Conservation (phyloP, 2,329 filamentous ascomycete species). For the Microascus cirrosus region DNA sequence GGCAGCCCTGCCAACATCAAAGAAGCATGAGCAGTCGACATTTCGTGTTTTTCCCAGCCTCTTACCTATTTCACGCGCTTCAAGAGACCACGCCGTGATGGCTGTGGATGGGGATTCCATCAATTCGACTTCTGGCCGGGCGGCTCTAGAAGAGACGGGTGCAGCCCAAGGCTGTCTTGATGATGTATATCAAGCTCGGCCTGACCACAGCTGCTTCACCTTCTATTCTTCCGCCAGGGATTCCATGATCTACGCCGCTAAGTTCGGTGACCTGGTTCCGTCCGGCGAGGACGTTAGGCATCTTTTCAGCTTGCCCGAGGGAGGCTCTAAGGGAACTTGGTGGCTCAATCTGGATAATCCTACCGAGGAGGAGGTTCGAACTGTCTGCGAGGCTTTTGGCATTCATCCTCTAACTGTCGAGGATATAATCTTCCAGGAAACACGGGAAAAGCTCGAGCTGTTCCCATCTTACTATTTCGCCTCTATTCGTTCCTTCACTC, state of each 20-base stretch:
- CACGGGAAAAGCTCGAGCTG: conserved; percentile 94
- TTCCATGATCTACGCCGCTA: conserved; percentile 81
- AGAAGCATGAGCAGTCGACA: conserved; percentile 36
- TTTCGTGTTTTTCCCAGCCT: conserved; percentile 57
- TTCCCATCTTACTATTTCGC: conserved; percentile 98
- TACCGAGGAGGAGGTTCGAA: conserved; percentile 76
- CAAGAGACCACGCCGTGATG: no score
- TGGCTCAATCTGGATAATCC: conserved; percentile 94
- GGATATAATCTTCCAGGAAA: conserved; percentile 90
- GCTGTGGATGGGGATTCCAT: no score
- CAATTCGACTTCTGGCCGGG: no score
- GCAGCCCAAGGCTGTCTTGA: conserved; percentile 21
- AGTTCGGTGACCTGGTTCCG: conserved; percentile 77
- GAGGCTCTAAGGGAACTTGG: conserved; percentile 72
- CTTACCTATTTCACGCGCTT: no score
- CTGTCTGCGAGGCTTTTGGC: conserved; percentile 86
- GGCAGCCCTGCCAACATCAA: conserved; percentile 64
- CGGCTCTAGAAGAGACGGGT: conserved; percentile 41
- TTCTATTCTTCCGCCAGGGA: conserved; percentile 96
- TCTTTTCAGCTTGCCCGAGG: conserved; percentile 63
- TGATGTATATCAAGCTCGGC: conserved; percentile 13
- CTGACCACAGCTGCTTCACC: conserved; percentile 73
- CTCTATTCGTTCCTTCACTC: conserved; percentile 85
- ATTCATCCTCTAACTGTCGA: conserved; percentile 93
- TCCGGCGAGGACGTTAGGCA: conserved; percentile 84